Percentiles rank a stretch among this genome's conserved stretches.
Conservation (phyloP, 1,284 basidiomycete genomes). For the Microbotryomycetes sp. region DNA sequence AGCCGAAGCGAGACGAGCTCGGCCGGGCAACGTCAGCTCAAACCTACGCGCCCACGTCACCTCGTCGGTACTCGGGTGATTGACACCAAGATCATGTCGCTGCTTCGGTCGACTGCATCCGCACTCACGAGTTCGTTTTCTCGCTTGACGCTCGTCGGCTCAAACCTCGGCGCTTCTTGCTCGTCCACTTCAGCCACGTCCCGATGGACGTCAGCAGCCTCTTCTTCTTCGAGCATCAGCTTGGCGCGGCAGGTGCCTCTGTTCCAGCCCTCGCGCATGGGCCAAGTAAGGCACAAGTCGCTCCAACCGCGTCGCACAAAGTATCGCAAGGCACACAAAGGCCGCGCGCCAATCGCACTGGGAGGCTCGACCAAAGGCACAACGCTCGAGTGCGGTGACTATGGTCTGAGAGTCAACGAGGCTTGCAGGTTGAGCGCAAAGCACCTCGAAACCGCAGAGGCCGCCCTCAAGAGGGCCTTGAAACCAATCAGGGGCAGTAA, state of each 20-base stretch:
- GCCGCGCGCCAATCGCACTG: conserved; percentile 35
- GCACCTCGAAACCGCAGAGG: conserved; percentile 78
- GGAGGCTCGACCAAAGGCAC: conserved; percentile 93
- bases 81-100: not conserved
- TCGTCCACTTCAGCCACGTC: not conserved
- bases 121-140: not conserved
- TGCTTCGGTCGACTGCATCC: not conserved
- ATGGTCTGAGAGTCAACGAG: conserved; percentile 81
- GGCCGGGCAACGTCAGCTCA: too few species aligned
- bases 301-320: conserved; percentile 34
- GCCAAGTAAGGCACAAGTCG: conserved; percentile 31
- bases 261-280: conserved; percentile 8
- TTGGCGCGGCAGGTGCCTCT: not conserved
- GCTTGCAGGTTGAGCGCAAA: conserved; percentile 82
- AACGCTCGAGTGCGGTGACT: conserved; percentile 82
- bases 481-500: conserved; percentile 86
- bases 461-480: conserved; percentile 82
- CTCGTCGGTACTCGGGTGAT: not conserved
- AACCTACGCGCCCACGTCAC: not conserved
- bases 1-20: too few species aligned
- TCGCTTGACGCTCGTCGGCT: not conserved
- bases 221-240: conserved; percentile 2
- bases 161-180: not conserved
- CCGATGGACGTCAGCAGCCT: not conserved
- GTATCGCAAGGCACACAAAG: conserved; percentile 37